phyloP scores from a whole-genome alignment of 2,329 filamentous ascomycete species.

The Trichoderma brevicompactum region DNA sequence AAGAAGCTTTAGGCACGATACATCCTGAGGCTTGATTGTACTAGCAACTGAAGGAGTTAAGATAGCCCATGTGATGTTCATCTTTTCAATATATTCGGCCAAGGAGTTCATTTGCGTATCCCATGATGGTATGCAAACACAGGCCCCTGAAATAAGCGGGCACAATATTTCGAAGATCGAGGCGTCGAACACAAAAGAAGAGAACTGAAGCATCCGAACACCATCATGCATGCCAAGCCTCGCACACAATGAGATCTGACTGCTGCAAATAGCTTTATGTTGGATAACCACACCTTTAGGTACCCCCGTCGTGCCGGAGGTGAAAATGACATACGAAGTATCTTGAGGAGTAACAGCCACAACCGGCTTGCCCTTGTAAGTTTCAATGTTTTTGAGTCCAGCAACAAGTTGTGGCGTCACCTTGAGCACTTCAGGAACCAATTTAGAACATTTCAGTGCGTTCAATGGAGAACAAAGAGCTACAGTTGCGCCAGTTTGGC shows the following conservation, averaged over 20 bases:
- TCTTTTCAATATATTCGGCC: background rate
- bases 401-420: background rate
- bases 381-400: background rate
- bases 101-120: constrained; percentile 19
- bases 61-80: background rate
- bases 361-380: background rate
- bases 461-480: background rate
- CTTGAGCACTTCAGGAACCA: background rate
- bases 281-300: constrained; percentile 47
- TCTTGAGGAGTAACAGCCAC: background rate
- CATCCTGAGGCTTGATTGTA: background rate
- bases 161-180: constrained; percentile 26
- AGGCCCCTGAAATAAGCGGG: constrained; percentile 21
- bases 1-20: constrained; percentile 1
- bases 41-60: constrained; percentile 11
- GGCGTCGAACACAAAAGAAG: constrained; percentile 30
- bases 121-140: constrained; percentile 31
- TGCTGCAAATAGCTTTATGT: constrained; percentile 15
- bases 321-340: constrained; percentile 51
- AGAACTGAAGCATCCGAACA: constrained; percentile 28
- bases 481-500: background rate
- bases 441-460: background rate
- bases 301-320: constrained; percentile 55
- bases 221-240: background rate
- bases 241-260: background rate